Evolutionary conservation across 257 asterid species (phyloP).

Genomic region (Penstemon barbatus): DNA sequence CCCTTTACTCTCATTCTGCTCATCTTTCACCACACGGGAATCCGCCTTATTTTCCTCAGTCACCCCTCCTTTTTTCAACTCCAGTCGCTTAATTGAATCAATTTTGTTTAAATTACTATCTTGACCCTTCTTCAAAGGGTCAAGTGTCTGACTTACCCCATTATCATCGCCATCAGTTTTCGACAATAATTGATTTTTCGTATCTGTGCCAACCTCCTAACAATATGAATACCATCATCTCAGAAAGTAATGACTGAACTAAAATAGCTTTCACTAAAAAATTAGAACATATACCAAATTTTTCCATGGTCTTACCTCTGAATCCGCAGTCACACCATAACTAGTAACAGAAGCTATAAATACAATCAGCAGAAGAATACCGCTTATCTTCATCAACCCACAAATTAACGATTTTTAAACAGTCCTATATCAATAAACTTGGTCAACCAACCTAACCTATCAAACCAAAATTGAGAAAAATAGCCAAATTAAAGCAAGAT

Average conservation of each 20-base stretch:
- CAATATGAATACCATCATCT: constrained; percentile 18
- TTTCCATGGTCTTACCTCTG: constrained; percentile 44
- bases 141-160: constrained; percentile 34
- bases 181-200: constrained; percentile 13
- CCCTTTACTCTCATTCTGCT: constrained; percentile 38
- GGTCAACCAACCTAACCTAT: constrained; percentile 23
- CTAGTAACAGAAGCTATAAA: constrained; percentile 40
- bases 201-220: constrained; percentile 39
- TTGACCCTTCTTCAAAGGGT: constrained; percentile 26
- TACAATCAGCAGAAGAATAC: constrained; percentile 33
- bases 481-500: constrained; percentile 1
- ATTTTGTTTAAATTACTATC: constrained; percentile 25
- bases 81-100: constrained; percentile 30
- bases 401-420: constrained; percentile 17
- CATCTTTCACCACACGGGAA: constrained; percentile 33
- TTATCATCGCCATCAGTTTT: constrained; percentile 31
- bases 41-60: constrained; percentile 25
- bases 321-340: constrained; percentile 41
- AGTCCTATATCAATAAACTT: constrained; percentile 21
- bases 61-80: constrained; percentile 24
- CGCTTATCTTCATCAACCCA: constrained; percentile 42
- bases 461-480: background rate
- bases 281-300: constrained; percentile 13
- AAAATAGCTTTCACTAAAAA: background rate
- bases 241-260: constrained; percentile 5